Conservation (phyloP, 495 filamentous ascomycete genomes). For the Achaetomiella virescens region DNA sequence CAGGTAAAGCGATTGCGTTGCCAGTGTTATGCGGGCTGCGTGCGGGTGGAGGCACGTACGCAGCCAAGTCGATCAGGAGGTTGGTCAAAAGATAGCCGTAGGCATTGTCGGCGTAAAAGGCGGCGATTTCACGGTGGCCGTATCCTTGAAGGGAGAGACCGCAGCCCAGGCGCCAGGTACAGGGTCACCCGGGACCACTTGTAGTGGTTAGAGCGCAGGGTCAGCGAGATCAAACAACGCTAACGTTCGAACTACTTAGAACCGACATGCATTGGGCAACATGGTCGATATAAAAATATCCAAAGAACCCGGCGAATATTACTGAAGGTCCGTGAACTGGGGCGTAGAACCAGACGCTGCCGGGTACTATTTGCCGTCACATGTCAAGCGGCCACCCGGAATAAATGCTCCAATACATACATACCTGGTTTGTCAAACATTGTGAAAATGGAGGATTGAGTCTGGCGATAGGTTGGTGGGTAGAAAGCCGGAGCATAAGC, state of each 20-base stretch:
- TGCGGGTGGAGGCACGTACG: constrained; percentile 44
- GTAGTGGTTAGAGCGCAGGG: constrained; percentile 40
- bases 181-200: constrained; percentile 38
- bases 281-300: constrained; percentile 59
- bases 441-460: no score
- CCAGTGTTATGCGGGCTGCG: no score
- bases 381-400: no score
- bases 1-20: not conserved
- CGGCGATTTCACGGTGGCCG: no score
- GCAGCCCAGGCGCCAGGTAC: constrained; percentile 32
- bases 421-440: no score
- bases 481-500: no score
- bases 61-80: constrained; percentile 54
- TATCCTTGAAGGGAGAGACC: constrained; percentile 44
- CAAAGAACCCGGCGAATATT: constrained; percentile 57
- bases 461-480: no score
- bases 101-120: constrained; percentile 52
- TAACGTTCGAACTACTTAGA: no score
- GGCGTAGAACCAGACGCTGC: constrained; percentile 63
- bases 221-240: no score
- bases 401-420: no score
- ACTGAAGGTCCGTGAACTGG: constrained; percentile 66
- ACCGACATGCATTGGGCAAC: constrained; percentile 58
- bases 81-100: constrained; percentile 53
- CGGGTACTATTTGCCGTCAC: no score